Evolutionary conservation across 1,139 yeast species (phyloP), one percentile per base, ranked within the genome.

Genomic region (Entelexis sorbosivorans): DNA sequence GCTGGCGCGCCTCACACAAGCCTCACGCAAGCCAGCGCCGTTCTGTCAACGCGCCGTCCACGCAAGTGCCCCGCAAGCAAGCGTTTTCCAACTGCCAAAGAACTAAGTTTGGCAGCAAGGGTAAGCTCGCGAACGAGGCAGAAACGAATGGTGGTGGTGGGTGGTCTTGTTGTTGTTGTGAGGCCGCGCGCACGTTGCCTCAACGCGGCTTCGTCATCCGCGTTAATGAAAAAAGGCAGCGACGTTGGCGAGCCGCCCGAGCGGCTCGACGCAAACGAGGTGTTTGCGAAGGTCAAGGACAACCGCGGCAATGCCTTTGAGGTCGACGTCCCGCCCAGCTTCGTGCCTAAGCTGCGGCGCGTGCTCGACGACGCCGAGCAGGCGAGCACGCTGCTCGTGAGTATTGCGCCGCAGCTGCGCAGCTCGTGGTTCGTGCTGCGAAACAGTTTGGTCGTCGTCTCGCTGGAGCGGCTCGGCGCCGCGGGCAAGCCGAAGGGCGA

Each of bases 371-470:
- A 49, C 19, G 48, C 17, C 2, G 47, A 50, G 29, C 52, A 49
- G 32, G 47, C 55, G 19, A 52, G 53, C 13, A 39, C 42, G 17
- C 53, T 57, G 19, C 58, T 62, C 13, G 70, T 66, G 1, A 61
- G 62, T 31, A 61, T 69, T 63, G 69, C 69, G 13, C 67, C 69
- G 24, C 62, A 62, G 54, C 66, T 69, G 52, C 59, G 71, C 24
- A 68, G 66, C 56, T 64, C 68, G 35, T 60, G 66, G 44, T 67
- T 68, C 56, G 65, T 69, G 29, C 63, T 64, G 45, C 62, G 73
- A 4, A 71, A 71, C 14, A 72, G 73, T 13, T 59, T 58, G 40
- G 69, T 66, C 2, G 60, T 69, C 8, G 60, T 66, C 5, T 59
- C 60, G 5, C 53, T 58, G 4, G 61, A 57, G 29, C 42, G 43